Evolutionary conservation across 139 green algal species (phyloP).

Genomic region (Coelastrella sp.): DNA sequence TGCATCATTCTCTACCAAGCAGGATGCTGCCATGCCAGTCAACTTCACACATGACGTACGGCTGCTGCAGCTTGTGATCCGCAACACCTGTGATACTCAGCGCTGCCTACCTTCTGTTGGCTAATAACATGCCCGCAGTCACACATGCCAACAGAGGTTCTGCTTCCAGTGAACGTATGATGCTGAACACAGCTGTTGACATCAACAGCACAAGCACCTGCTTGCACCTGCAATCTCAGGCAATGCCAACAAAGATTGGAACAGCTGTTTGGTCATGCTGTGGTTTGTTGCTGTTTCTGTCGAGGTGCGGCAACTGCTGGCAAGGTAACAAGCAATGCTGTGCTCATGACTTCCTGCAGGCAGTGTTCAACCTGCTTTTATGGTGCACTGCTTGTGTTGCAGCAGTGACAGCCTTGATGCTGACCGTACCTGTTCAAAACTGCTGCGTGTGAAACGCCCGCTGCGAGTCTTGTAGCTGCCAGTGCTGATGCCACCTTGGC

Average conservation of each 20-base stretch:
- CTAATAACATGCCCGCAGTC: constrained; percentile 73
- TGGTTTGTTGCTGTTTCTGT: background rate
- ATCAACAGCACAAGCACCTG: constrained; percentile 48
- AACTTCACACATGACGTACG: background rate
- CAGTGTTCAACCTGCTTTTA: too few species aligned
- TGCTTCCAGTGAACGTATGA: constrained; percentile 63
- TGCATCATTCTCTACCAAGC: background rate
- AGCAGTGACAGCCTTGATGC: background rate
- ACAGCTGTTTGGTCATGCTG: background rate
- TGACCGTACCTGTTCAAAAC: background rate
- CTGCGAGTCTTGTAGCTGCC: background rate
- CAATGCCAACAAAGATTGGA: background rate
- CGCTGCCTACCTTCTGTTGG: constrained; percentile 70
- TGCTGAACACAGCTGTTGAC: constrained; percentile 59
- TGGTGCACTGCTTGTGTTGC: too few species aligned
- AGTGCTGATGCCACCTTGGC: constrained; percentile 32
- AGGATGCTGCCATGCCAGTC: background rate
- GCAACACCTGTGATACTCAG: too few species aligned
- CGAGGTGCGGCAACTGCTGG: background rate
- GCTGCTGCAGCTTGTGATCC: background rate
- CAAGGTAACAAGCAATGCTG: background rate
- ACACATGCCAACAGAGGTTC: constrained; percentile 92
- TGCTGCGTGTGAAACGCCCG: background rate
- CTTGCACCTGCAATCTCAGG: constrained; percentile 33
- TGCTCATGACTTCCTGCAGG: too few species aligned